Base-by-base conservation (phyloP, 2,329 filamentous ascomycete genomes). In the Cladosporium sp. region DNA sequence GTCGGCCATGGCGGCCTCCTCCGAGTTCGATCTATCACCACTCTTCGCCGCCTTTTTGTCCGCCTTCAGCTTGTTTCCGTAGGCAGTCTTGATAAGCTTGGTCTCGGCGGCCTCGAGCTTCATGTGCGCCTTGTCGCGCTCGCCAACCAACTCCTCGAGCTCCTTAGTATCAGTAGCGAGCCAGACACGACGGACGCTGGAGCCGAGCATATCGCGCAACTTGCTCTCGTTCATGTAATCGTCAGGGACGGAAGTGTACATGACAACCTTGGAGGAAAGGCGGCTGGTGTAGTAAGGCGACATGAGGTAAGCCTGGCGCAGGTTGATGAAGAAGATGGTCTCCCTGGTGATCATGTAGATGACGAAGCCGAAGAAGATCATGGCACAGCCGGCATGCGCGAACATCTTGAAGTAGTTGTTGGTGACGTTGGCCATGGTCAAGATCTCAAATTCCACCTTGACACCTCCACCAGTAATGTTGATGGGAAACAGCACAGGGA, bases 221-320 rank as follows among this genome's bases (percentile, higher is more conserved):
- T 88, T 90, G n/a, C 84, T 83, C 77, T 93, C 88, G 72, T 92
- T 87, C 62, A 95, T 86, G 70, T 96, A 96, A 8, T 88, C 82
- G 24, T 88, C 81, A 2, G 94, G 94, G 1, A 97, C 92, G 2
- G 92, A 90, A 2, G 92, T 90, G 78, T 97, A 93, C 14, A 99
- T 87, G 1, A 98, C 91, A 1, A 93, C 97, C 64, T 92, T 88
- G 2, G 93, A 94, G 1, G 94, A 97, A 55, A 97, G 88, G 66
- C 93, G 91, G 74, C 89, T 90, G 63, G 92, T 86, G 76, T 96
- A 96, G 58, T 91, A 83, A 12, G 93, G 92, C 12, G 92, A 93
- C 65, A 96, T 86, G 49, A 96, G 87, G 80, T 96, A 97, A 0
- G 94, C 94, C 80, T 98, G 94, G 69, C 93, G 91, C 61, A 98